Evolutionary conservation across 176 grass and related monocot genomes (phyloP), one percentile per base, ranked within the genome.

Genomic region (Dactylis glomerata): DNA sequence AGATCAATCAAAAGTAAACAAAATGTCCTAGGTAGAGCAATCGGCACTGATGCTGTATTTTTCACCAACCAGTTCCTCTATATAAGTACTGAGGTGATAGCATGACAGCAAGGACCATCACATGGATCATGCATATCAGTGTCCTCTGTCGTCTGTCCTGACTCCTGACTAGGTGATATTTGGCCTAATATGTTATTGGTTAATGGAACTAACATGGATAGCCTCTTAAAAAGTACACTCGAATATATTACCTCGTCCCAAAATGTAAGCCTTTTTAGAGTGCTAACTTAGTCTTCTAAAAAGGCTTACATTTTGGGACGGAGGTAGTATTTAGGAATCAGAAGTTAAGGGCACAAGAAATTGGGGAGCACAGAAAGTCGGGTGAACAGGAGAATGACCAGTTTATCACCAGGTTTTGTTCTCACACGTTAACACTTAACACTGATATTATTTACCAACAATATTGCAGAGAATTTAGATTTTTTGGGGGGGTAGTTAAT

Each of bases 381-480:
- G 41, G 13, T 16, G 72, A 86, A 77, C 81, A 12, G 68, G 20
- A 77, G 55, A 66, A 55, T 10, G 50, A 24, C 31, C 23, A 70
- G 30, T 81, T 47, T 72, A 73, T 64, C 13, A 20, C 45, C 19
- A 67, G 27, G 68, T 54, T 54, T 30, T 68, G 33, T 49, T 22
- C 19, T 65, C 32, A 22, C 65, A 88, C 55, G 13, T 55, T 78
- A 38, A 69, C 72, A 51, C 8, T 19, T 73, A 27, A 15, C 64
- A 79, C 54, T 45, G 55, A 46, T 73, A 65, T 84, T 88, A 55
- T 73, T 79, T 65, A 66, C 81, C 26, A 64, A 79, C 32, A 42
- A 81, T 54, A 24, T 49, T 71, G 32, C 12, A 81, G 23, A 81
- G 7, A 80, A 84, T 28, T 63, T 40, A 81, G 6, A 80, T 64